These are phyloP conservation scores for Yamadazyma diddensiae DNA, from an alignment of 1,139 yeast species.

Conservation along the genomic window DNA sequence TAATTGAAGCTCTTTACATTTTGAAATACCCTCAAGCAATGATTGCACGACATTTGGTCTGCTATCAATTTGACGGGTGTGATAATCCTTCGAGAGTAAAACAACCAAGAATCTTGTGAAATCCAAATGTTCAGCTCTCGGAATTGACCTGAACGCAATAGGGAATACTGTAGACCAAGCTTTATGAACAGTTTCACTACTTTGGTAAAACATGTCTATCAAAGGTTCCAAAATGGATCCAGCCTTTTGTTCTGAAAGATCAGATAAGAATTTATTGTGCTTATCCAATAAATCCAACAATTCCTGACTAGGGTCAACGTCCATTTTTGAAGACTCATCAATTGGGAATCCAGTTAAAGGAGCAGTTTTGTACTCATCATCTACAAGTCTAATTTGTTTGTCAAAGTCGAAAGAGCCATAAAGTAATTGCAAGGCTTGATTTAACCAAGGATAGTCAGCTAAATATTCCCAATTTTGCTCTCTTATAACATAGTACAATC, in stretches of 20 bases:
- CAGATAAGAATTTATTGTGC: conserved; percentile 52
- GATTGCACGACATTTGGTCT: conserved; percentile 88
- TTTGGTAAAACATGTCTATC: conserved; percentile 77
- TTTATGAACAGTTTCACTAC: conserved; percentile 74
- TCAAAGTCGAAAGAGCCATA: conserved; percentile 71
- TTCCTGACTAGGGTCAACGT: conserved; percentile 22
- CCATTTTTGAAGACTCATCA: conserved; percentile 24
- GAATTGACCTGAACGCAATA: conserved; percentile 67
- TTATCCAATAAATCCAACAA: conserved; percentile 39
- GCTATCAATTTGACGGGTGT: conserved; percentile 79
- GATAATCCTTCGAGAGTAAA: conserved; percentile 85
- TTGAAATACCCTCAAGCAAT: conserved; percentile 74
- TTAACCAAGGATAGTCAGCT: conserved; percentile 92
- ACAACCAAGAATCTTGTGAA: conserved; percentile 77
- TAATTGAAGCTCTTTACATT: conserved; percentile 69
- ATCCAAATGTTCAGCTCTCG: conserved; percentile 78
- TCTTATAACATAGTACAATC: conserved; percentile 78
- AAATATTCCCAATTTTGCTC: conserved; percentile 97
- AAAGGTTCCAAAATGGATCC: conserved; percentile 67
- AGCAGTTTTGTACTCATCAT: conserved; percentile 54
- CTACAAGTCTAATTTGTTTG: conserved; percentile 41
- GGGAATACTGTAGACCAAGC: conserved; percentile 89
- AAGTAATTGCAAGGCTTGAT: conserved; percentile 85
- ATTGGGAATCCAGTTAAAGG: conserved; percentile 48
- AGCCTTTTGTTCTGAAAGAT: conserved; percentile 48